These are phyloP conservation scores for Neobulgaria alba DNA, from an alignment of 2,329 filamentous ascomycete species.

Conservation along the genomic window DNA sequence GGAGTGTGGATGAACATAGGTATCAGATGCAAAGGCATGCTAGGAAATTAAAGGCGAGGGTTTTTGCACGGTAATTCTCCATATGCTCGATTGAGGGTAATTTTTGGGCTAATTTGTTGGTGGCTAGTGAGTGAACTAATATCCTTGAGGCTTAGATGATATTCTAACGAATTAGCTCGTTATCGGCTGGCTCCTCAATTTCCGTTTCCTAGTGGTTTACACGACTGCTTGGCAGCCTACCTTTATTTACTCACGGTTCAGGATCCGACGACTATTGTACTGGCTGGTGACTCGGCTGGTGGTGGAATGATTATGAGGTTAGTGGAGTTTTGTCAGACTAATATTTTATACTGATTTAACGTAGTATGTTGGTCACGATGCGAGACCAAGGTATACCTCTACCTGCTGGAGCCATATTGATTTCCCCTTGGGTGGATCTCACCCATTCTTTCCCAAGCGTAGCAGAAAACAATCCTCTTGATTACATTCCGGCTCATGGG, in stretches of 20 bases:
- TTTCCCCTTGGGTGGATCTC: conserved; percentile 93
- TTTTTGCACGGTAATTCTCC: conserved; percentile 57
- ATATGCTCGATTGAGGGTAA: too few species aligned
- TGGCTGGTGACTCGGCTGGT: conserved; percentile 90
- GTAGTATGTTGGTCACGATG: conserved; percentile 63
- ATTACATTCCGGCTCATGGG: conserved; percentile 82
- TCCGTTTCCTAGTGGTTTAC: conserved; percentile 86
- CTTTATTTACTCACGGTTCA: conserved; percentile 70
- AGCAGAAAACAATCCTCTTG: conserved; percentile 59
- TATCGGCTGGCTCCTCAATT: conserved; percentile 91
- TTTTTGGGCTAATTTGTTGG: too few species aligned
- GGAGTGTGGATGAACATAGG: conserved; percentile 91
- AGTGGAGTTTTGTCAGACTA: conserved; percentile 18
- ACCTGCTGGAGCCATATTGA: conserved; percentile 80
- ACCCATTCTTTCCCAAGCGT: conserved; percentile 94
- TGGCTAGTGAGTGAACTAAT: too few species aligned
- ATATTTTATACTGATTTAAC: too few species aligned
- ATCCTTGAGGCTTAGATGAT: too few species aligned
- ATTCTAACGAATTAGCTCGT: conserved; percentile 37
- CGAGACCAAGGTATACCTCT: conserved; percentile 77
- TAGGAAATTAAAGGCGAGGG: conserved; percentile 80
- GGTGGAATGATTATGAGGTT: conserved; percentile 75
- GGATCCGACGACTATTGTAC: conserved; percentile 70
- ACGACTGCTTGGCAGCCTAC: conserved; percentile 85
- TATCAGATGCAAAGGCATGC: conserved; percentile 97